Conservation (phyloP, 805 yeast genomes). For the Candida peoriensis region DNA sequence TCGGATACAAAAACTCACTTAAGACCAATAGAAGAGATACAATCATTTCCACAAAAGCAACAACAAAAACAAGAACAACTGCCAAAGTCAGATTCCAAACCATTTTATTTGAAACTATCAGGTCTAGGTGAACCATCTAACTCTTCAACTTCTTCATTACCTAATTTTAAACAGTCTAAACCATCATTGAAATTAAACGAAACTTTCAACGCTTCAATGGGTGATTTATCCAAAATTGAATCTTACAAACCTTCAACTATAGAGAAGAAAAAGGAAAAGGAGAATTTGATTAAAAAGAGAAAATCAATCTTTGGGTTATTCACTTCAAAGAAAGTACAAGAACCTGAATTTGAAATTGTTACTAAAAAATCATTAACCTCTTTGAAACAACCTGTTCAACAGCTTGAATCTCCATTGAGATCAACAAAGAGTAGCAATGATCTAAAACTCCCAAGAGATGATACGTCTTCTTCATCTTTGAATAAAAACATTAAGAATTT, state of each 20-base stretch:
- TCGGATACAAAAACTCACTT: no score
- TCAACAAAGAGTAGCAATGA: background rate
- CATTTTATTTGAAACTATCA: no score
- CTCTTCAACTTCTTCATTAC: no score
- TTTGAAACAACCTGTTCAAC: no score
- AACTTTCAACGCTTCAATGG: conserved; percentile 4
- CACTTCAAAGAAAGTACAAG: conserved; percentile 11
- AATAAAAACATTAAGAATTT: conserved; percentile 10
- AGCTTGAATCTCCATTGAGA: no score
- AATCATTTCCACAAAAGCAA: no score
- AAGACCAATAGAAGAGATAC: no score
- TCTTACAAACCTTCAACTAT: conserved; percentile 6
- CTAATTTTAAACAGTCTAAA: background rate
- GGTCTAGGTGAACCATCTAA: no score
- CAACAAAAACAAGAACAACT: no score
- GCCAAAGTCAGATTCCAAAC: no score
- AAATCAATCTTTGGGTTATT: conserved; percentile 23
- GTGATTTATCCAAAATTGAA: conserved; percentile 9
- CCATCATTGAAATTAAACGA: conserved; percentile 1
- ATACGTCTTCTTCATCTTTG: no score
- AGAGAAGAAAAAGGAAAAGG: conserved; percentile 6
- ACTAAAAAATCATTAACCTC: conserved; percentile 9
- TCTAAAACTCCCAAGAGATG: conserved; percentile 5
- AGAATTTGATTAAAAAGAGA: conserved; percentile 15
- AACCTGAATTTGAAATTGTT: conserved; percentile 23